Conservation (phyloP, 2,329 filamentous ascomycete species). For the Bipolaris gigantea region DNA sequence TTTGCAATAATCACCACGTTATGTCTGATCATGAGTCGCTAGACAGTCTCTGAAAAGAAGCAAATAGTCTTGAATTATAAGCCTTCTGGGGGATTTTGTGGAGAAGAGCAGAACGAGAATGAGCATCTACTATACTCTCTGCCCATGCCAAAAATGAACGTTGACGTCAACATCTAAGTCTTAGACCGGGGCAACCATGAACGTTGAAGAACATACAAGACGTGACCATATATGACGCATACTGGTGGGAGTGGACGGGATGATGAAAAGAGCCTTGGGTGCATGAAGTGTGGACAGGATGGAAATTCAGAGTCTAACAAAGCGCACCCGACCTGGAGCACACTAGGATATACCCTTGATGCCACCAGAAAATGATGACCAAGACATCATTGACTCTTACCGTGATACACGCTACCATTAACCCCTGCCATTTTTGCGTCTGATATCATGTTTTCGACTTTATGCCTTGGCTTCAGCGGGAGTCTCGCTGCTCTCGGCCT, state of each 20-base stretch:
- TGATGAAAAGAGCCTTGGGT: conserved; percentile 5
- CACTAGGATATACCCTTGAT: conserved; percentile 36
- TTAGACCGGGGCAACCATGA: conserved; percentile 27
- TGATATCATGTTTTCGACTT: conserved; percentile 24
- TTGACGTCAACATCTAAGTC: conserved; percentile 12
- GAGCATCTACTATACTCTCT: not conserved
- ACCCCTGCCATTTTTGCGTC: conserved; percentile 39
- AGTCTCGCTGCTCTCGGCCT: conserved; percentile 43
- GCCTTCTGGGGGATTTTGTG: conserved; percentile 24
- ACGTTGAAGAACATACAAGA: conserved; percentile 21
- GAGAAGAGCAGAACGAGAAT: conserved; percentile 14
- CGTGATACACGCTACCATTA: conserved; percentile 40
- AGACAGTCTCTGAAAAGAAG: not conserved
- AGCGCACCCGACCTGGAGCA: conserved; percentile 37
- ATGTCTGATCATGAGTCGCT: no score
- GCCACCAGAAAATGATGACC: conserved; percentile 35
- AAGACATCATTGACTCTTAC: conserved; percentile 36
- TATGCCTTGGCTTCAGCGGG: conserved; percentile 66
- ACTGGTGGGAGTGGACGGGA: conserved; percentile 2
- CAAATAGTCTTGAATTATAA: conserved; percentile 17
- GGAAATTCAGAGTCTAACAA: conserved; percentile 46
- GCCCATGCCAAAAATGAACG: conserved; percentile 3
- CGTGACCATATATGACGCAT: conserved; percentile 17
- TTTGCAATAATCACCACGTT: no score
- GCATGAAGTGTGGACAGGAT: conserved; percentile 37